Percentiles rank a stretch among this genome's conserved stretches.
Conservation (phyloP, 148 eudicot genomes). For the Fagopyrum tataricum region DNA sequence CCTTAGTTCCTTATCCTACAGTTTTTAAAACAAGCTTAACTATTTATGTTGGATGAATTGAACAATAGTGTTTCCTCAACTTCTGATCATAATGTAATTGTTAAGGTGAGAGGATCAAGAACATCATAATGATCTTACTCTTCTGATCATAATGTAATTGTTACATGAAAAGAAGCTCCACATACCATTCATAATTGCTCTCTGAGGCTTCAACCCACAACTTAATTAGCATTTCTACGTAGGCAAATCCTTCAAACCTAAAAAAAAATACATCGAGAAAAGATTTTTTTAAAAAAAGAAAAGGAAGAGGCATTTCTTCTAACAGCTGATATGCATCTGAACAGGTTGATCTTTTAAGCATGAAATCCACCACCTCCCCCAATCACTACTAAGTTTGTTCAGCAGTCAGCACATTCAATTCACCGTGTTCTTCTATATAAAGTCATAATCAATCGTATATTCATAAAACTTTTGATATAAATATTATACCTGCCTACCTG, state of each 20-base stretch:
- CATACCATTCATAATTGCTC: constrained; percentile 44
- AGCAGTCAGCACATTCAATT: background rate
- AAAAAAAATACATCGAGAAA: background rate
- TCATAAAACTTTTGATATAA: too few relatives aligned
- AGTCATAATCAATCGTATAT: background rate
- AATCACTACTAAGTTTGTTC: background rate
- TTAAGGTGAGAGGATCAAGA: background rate
- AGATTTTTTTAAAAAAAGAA: background rate
- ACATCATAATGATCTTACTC: constrained; percentile 44
- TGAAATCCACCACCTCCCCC: background rate
- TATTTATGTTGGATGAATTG: background rate
- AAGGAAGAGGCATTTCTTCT: constrained; percentile 16
- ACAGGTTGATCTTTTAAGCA: background rate
- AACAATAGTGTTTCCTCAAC: background rate
- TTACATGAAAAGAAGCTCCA: background rate
- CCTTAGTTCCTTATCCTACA: constrained; percentile 78
- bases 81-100: background rate
- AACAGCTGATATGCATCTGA: constrained; percentile 19
- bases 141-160: too few relatives aligned
- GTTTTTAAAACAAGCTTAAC: constrained; percentile 11
- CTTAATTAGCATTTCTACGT: background rate
- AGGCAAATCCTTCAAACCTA: constrained; percentile 15
- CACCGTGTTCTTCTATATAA: background rate
- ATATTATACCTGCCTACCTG: background rate
- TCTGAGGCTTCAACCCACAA: constrained; percentile 16